Evolutionary conservation across 768 basidiomycete genomes (phyloP).

Genomic region (Vararia minispora): DNA sequence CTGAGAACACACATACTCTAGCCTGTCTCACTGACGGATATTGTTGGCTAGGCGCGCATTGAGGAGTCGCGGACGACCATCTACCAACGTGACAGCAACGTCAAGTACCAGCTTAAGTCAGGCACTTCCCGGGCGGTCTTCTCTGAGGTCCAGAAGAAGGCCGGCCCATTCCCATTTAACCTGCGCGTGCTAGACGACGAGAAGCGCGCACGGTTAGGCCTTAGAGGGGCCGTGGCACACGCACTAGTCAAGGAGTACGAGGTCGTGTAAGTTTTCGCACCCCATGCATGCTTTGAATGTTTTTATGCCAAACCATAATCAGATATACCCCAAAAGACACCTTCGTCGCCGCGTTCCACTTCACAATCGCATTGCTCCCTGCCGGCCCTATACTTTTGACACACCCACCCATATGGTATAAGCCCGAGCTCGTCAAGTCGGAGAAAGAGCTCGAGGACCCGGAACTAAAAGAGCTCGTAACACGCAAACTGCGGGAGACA

Average conservation of each 20-base stretch:
- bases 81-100: slow-evolving; percentile 77
- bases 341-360: slow-evolving; percentile 92
- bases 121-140: slow-evolving; percentile 96
- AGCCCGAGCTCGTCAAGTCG: slow-evolving; percentile 80
- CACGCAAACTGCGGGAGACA: slow-evolving; percentile 72
- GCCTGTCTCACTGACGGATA: not conserved
- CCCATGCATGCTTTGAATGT: not conserved
- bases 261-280: slow-evolving; percentile 55
- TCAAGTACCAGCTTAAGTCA: slow-evolving; percentile 95
- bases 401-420: slow-evolving; percentile 87
- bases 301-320: slow-evolving; percentile 2
- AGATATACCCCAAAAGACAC: slow-evolving; percentile 78
- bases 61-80: slow-evolving; percentile 89
- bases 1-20: slow-evolving; percentile 1
- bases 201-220: slow-evolving; percentile 88
- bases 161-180: slow-evolving; percentile 97
- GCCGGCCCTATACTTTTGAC: slow-evolving; percentile 84
- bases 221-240: slow-evolving; percentile 94
- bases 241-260: slow-evolving; percentile 91
- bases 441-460: slow-evolving; percentile 85
- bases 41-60: slow-evolving; percentile 55
- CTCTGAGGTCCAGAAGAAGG: slow-evolving; percentile 96
- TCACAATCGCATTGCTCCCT: slow-evolving; percentile 88
- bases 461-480: slow-evolving; percentile 68
- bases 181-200: slow-evolving; percentile 91